Base-by-base conservation (phyloP, 768 basidiomycete genomes). In the Boletus sp. region DNA sequence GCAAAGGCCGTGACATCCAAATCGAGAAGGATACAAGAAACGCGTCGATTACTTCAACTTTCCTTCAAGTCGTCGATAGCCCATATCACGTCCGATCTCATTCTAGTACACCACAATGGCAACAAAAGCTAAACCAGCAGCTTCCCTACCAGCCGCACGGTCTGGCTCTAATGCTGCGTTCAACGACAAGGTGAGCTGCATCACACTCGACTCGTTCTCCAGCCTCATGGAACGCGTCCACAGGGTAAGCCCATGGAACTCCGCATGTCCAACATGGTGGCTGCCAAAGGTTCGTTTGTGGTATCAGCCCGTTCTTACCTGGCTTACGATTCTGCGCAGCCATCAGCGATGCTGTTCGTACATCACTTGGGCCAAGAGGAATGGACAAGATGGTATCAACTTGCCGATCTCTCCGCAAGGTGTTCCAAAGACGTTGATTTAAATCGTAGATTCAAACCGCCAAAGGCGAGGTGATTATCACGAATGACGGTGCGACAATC, bases 191-290 rank as follows among this genome's bases (percentile, higher is more conserved):
- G 92, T 85, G 62, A 39, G 67, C 30, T 10, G 1, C 37, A 44
- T 6, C 50, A 5, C 18, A 42, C 37, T 5, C 18, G 28, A 44
- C 37, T 33, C 35, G n/a, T 3, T 40, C 33, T 57, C 39, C 18
- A 36, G 17, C 24, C 40, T 61, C 37, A 36, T 55, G 54, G 64
- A 67, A 75, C 73, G 67, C 68, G 71, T 72, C 61, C 49, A 28
- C 63, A 97, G 92, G 92, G 94, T 60, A 98, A 99, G 76, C 94
- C 95, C 17, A 98, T 95, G 89, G 96, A 99, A 75, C 87, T 98
- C 62, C 88, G 96, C 62, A 77, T 95, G 75, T 96, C 94, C 50
- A 99, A 98, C 73, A 87, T 99, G 91, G 88, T 95, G 59, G 96
- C 96, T 42, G 96, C 96, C 28, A 98, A 98, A 80, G 92, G 92